A percentile compares a stretch with the other conserved stretches of the same genome.
phyloP scores from a whole-genome alignment of 2,329 filamentous ascomycete genomes.

The Ophiostoma fasciatum region DNA sequence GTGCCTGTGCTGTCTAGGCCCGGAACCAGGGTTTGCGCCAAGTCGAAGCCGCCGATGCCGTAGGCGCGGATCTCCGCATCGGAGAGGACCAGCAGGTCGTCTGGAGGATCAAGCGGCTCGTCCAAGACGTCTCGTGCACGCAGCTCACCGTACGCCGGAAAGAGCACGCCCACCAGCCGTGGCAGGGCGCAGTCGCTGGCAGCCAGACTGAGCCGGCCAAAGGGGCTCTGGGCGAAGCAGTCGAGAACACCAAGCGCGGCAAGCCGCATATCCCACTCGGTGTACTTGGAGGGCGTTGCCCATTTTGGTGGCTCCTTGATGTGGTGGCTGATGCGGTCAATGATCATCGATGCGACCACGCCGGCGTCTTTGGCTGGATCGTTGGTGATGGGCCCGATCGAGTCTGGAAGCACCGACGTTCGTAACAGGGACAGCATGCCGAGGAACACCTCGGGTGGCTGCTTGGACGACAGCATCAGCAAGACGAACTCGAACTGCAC shows the following conservation, averaged over 20 bases:
- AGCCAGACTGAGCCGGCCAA: constrained; percentile 52
- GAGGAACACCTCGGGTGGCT: constrained; percentile 47
- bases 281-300: constrained; percentile 21
- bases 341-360: constrained; percentile 31
- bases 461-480: constrained; percentile 51
- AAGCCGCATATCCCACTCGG: constrained; percentile 27
- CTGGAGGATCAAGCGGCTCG: constrained; percentile 5
- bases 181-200: constrained; percentile 56
- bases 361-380: constrained; percentile 26
- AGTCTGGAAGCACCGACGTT: constrained; percentile 47
- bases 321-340: constrained; percentile 48
- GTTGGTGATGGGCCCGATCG: constrained; percentile 48
- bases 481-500: constrained; percentile 53
- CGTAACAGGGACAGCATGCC: constrained; percentile 50
- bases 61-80: constrained; percentile 5
- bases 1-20: too few species aligned
- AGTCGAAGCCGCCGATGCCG: constrained; percentile 10
- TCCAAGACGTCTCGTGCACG: constrained; percentile 4
- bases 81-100: not conserved
- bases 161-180: constrained; percentile 39
- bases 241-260: constrained; percentile 37
- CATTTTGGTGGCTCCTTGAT: constrained; percentile 41
- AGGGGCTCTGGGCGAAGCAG: constrained; percentile 45
- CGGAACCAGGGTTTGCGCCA: constrained; percentile 4
- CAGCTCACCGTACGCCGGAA: constrained; percentile 9